A percentile compares a stretch with the other conserved stretches of the same genome.
Evolutionary conservation across 2,329 filamentous ascomycete species (phyloP).

Genomic region (Sclerotinia nivalis): DNA sequence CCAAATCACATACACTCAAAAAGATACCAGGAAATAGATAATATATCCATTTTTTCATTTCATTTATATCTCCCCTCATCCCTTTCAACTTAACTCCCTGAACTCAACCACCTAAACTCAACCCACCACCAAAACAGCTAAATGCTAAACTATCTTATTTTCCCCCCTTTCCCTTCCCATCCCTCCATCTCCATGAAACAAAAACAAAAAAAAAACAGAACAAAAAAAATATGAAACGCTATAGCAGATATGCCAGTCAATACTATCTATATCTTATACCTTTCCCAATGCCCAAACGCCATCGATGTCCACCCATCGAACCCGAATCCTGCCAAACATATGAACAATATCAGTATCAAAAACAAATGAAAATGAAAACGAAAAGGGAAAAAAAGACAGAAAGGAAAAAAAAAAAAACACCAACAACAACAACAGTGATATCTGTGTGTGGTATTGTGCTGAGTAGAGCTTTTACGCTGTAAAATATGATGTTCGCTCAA

Average conservation of each 20-base stretch:
- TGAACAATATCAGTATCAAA: background rate
- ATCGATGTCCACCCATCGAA: background rate
- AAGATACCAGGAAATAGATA: too few species aligned
- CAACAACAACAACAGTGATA: background rate
- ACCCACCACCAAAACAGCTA: too few species aligned
- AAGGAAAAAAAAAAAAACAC: background rate
- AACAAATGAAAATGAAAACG: background rate
- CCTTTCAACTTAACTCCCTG: too few species aligned
- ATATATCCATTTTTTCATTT: too few species aligned
- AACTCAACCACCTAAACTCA: too few species aligned
- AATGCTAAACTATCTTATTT: too few species aligned
- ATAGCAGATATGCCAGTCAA: constrained; percentile 9
- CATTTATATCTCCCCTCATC: too few species aligned
- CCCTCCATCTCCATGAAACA: background rate
- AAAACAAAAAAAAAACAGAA: background rate
- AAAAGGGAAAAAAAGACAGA: background rate
- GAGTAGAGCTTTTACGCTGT: constrained; percentile 17
- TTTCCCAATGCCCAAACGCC: background rate
- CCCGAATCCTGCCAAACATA: background rate
- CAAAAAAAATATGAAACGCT: background rate
- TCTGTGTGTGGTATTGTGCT: constrained; percentile 2
- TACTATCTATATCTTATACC: background rate
- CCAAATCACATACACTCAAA: too few species aligned
- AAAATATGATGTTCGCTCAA: background rate
- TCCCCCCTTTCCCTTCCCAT: too few species aligned